Percentiles rank a stretch among this genome's conserved stretches.
phyloP scores from a whole-genome alignment of 106 monocot species.

The Cymbidium sinense region DNA sequence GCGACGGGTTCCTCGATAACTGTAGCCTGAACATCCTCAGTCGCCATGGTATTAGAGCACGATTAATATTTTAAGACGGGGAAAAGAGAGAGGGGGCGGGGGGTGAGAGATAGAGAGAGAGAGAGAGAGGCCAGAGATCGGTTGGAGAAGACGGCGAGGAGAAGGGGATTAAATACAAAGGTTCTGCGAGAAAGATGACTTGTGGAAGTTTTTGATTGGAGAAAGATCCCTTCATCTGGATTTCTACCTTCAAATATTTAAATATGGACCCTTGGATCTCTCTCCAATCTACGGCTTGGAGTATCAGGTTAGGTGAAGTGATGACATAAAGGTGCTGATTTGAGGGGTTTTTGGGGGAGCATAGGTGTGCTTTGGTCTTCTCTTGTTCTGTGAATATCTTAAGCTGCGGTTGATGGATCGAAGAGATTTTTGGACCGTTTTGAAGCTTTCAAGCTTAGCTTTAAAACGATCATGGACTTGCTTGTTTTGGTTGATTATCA shows the following conservation, averaged over 20 bases:
- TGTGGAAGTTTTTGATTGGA: constrained; percentile 27
- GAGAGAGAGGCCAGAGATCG: neutral
- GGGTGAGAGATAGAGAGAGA: neutral
- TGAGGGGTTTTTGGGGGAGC: neutral
- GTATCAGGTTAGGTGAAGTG: neutral
- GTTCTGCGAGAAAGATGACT: neutral
- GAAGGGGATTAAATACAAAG: constrained; percentile 19
- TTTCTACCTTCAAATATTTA: constrained; percentile 9
- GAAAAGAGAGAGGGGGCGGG: neutral
- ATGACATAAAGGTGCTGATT: neutral
- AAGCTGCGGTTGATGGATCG: constrained; percentile 9
- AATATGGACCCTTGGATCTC: constrained; percentile 42
- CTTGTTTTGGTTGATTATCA: neutral
- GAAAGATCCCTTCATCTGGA: constrained; percentile 8
- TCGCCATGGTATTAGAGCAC: constrained; percentile 14
- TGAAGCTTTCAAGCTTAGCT: constrained; percentile 22
- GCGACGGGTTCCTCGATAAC: constrained; percentile 3
- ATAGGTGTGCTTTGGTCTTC: constrained; percentile 36
- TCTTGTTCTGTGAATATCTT: constrained; percentile 20
- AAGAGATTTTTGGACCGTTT: neutral
- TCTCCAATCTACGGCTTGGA: constrained; percentile 20
- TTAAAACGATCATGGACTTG: constrained; percentile 16
- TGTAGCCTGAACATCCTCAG: constrained; percentile 13
- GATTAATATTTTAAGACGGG: neutral
- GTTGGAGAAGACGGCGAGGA: neutral